phyloP scores from a whole-genome alignment of 2,329 filamentous ascomycete species.

The Ophiostoma perfectum region DNA sequence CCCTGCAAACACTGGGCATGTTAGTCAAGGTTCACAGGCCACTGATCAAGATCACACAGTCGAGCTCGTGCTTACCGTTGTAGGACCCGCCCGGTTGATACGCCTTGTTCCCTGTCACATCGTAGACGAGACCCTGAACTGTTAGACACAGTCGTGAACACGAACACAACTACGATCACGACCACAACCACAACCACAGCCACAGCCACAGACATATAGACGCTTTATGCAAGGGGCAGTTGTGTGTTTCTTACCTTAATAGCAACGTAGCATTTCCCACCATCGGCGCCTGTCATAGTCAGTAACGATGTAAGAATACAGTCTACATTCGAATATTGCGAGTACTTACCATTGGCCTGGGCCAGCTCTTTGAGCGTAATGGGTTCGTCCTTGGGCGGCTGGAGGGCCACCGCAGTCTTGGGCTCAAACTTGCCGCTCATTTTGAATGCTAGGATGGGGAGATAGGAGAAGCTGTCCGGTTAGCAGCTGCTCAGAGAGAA shows the following conservation, averaged over 20 bases:
- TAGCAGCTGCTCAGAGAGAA: neutral
- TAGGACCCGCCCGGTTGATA: slow-evolving; percentile 82
- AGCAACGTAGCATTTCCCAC: slow-evolving; percentile 61
- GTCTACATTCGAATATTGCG: neutral
- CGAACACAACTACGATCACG: neutral
- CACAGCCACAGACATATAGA: neutral
- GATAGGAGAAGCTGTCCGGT: neutral
- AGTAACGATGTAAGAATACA: neutral
- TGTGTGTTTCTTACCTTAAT: slow-evolving; percentile 51
- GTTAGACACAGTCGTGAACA: neutral
- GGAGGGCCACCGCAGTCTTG: slow-evolving; percentile 67
- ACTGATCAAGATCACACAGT: neutral
- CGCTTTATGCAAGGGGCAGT: neutral
- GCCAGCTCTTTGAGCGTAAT: slow-evolving; percentile 77
- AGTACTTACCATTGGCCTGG: slow-evolving; percentile 69
- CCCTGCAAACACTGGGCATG: slow-evolving; percentile 74
- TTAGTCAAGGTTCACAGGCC: neutral
- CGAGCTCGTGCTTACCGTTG: slow-evolving; percentile 57
- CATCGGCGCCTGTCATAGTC: slow-evolving; percentile 51
- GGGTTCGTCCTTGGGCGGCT: slow-evolving; percentile 79
- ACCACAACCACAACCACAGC: neutral
- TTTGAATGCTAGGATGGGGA: slow-evolving; percentile 1
- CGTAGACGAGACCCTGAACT: slow-evolving; percentile 78
- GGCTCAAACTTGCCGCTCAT: slow-evolving; percentile 70
- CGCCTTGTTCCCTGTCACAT: slow-evolving; percentile 82